Conservation (phyloP, 2,329 filamentous ascomycete species). For the Cladophialophora yegresii region DNA sequence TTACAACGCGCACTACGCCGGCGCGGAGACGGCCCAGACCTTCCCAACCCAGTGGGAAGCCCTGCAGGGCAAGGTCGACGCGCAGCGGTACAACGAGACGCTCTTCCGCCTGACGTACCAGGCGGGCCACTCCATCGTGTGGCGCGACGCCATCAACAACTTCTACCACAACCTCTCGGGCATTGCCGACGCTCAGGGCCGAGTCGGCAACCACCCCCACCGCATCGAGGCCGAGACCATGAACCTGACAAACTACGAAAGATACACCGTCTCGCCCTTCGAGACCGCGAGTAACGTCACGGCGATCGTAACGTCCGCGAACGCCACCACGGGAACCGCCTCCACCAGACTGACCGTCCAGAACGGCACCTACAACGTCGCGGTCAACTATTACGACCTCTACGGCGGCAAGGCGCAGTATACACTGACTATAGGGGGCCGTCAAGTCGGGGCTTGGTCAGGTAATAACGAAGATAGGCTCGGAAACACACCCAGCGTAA, state of each 20-base stretch:
- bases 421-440: conserved; percentile 57
- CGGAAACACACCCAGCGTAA: conserved; percentile 54
- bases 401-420: conserved; percentile 60
- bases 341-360: conserved; percentile 51
- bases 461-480: conserved; percentile 62
- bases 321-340: conserved; percentile 55
- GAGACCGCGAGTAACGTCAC: conserved; percentile 60
- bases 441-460: conserved; percentile 58
- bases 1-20: conserved; percentile 64
- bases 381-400: conserved; percentile 67
- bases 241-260: conserved; percentile 60
- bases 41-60: conserved; percentile 58
- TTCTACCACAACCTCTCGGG: conserved; percentile 65
- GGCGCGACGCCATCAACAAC: conserved; percentile 66
- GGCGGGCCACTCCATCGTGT: conserved; percentile 69
- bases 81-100: conserved; percentile 60
- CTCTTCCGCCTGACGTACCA: conserved; percentile 64
- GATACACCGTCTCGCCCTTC: conserved; percentile 58
- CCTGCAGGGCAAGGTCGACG: conserved; percentile 60
- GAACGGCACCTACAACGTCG: conserved; percentile 62
- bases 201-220: conserved; percentile 64
- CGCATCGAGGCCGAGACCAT: conserved; percentile 71
- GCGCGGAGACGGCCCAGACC: conserved; percentile 61
- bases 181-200: conserved; percentile 58
- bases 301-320: conserved; percentile 59